Conservation (phyloP, 768 basidiomycete genomes). For the Calocera viscosa region DNA sequence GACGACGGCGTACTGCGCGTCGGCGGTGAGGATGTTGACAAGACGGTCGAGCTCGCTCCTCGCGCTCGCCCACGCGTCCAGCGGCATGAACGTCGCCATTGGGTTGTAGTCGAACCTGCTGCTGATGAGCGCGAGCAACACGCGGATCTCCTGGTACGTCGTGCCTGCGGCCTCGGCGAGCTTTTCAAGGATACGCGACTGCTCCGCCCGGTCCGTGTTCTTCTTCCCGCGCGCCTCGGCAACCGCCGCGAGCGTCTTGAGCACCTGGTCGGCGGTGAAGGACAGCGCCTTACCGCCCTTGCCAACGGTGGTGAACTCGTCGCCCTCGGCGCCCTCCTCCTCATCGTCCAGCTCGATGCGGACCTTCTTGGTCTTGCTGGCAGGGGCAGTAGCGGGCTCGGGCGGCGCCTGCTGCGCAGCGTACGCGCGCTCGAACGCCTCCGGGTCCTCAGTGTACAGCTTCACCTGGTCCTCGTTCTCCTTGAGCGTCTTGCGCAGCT, state of each 20-base stretch:
- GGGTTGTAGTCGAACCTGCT: conserved; percentile 96
- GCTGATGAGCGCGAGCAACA: conserved; percentile 84
- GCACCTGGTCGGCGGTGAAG: conserved; percentile 72
- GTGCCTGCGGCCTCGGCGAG: conserved; percentile 76
- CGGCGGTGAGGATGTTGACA: conserved; percentile 58
- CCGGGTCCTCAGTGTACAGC: conserved; percentile 79
- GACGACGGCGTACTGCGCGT: conserved; percentile 59
- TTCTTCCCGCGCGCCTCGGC: conserved; percentile 95
- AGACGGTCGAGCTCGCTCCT: conserved; percentile 82
- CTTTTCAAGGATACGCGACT: conserved; percentile 81
- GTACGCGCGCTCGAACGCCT: conserved; percentile 72
- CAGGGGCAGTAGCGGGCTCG: conserved; percentile 30
- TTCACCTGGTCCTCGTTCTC: conserved; percentile 76
- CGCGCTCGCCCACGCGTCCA: conserved; percentile 80
- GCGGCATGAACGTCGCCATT: conserved; percentile 74
- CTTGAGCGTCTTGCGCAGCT: conserved; percentile 79
- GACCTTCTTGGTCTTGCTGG: conserved; percentile 30
- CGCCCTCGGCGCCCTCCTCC: conserved; percentile 33
- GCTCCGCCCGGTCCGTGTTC: conserved; percentile 94
- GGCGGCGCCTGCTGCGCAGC: conserved; percentile 36
- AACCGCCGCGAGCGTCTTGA: conserved; percentile 81
- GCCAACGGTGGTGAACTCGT: conserved; percentile 81
- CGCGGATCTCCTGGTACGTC: conserved; percentile 84
- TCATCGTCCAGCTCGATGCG: conserved; percentile 30
- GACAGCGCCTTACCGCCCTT: conserved; percentile 76